Evolutionary conservation across 176 grass and related monocot species (phyloP).

Genomic region (Chloris gayana): DNA sequence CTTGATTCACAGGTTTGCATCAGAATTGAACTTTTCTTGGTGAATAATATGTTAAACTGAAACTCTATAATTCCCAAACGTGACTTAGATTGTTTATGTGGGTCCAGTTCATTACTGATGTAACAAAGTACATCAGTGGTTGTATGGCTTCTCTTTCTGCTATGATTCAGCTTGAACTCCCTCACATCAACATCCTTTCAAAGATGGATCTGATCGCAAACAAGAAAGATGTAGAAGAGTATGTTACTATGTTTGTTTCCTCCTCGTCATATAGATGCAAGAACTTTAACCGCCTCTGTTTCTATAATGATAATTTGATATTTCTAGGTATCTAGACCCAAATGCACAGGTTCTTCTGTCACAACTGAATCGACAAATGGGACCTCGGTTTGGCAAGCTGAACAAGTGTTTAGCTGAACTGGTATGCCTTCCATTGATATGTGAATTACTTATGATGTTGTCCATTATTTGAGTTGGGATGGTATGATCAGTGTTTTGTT

Average conservation of each 20-base stretch:
- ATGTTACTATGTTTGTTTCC: conserved; percentile 60
- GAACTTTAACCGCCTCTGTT: neutral
- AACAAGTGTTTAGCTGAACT: conserved; percentile 85
- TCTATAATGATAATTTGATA: conserved; percentile 11
- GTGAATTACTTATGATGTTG: neutral
- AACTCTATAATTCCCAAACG: neutral
- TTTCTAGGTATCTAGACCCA: conserved; percentile 84
- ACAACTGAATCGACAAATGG: conserved; percentile 92
- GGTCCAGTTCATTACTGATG: conserved; percentile 85
- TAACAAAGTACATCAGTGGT: conserved; percentile 96
- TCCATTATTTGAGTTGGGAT: neutral
- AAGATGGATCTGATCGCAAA: conserved; percentile 94
- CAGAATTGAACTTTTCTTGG: conserved; percentile 18
- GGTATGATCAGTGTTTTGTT: neutral
- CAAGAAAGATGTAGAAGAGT: conserved; percentile 94
- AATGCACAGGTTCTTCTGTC: conserved; percentile 77
- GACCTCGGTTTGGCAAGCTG: conserved; percentile 80
- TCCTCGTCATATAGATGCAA: conserved; percentile 4
- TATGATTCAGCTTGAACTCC: conserved; percentile 98
- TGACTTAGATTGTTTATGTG: conserved; percentile 41
- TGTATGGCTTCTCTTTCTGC: conserved; percentile 97
- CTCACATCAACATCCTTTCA: conserved; percentile 96
- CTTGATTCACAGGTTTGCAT: conserved; percentile 93
- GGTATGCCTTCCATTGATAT: conserved; percentile 45
- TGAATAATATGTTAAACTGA: neutral